Evolutionary conservation across 306 rosid genomes (phyloP).

Genomic region (Cicer cuneatum): DNA sequence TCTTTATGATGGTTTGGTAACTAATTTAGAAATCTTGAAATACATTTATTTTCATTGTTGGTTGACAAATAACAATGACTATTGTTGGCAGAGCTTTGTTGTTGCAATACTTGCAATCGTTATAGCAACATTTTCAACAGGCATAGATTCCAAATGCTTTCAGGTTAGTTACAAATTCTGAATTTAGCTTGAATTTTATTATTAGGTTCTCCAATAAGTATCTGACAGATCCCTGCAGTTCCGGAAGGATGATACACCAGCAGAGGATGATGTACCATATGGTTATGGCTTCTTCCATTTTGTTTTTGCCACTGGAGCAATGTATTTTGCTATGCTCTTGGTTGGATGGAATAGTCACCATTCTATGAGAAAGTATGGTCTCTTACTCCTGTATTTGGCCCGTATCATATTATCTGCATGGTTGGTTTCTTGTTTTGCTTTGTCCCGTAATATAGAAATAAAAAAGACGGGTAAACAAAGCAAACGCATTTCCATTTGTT

Average conservation of each 20-base stretch:
- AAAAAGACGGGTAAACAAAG: not conserved
- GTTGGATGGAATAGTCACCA: constrained; percentile 94
- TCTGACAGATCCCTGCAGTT: constrained; percentile 65
- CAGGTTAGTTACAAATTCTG: constrained; percentile 67
- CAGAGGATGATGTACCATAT: constrained; percentile 88
- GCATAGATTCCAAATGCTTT: constrained; percentile 92
- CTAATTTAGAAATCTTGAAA: constrained; percentile 11
- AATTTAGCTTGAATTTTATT: constrained; percentile 22
- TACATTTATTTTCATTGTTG: constrained; percentile 15
- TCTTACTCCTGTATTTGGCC: constrained; percentile 4
- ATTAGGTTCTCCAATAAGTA: constrained; percentile 33
- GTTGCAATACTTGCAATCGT: constrained; percentile 85
- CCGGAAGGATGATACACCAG: constrained; percentile 64
- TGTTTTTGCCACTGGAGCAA: constrained; percentile 97
- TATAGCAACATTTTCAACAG: constrained; percentile 92
- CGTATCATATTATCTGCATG: constrained; percentile 30
- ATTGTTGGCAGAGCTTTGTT: constrained; percentile 84
- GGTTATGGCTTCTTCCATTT: constrained; percentile 99
- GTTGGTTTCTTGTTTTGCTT: constrained; percentile 24
- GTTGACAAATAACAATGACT: constrained; percentile 38
- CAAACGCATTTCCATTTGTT: constrained; percentile 32
- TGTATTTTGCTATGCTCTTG: constrained; percentile 98
- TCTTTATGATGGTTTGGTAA: constrained; percentile 34
- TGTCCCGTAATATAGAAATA: not conserved
- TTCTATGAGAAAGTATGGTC: constrained; percentile 73